These are phyloP conservation scores for Neocallimastix lanati DNA, from an alignment of 192 early-diverging fungal genomes.

Conservation along the genomic window DNA sequence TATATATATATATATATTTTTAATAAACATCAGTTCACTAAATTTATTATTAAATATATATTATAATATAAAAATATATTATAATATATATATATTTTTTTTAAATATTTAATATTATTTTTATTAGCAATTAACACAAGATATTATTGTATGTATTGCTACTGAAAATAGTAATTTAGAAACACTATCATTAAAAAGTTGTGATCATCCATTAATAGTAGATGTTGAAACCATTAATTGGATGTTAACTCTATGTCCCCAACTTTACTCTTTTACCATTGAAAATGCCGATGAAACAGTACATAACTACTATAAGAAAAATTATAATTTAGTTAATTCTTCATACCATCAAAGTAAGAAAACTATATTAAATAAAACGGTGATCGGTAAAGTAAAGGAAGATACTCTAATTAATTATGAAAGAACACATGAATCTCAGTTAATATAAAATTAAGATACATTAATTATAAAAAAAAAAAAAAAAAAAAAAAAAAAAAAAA, in stretches of 20 bases:
- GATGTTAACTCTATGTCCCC: background rate
- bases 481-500: constrained; percentile 2
- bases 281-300: background rate
- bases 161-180: background rate
- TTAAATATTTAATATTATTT: too few species aligned
- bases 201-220: background rate
- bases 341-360: background rate
- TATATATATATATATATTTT: too few species aligned
- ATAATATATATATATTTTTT: background rate
- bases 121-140: background rate
- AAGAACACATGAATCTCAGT: background rate
- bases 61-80: too few species aligned
- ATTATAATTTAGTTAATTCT: background rate
- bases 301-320: background rate
- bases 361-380: background rate
- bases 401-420: background rate
- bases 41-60: too few species aligned
- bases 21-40: too few species aligned
- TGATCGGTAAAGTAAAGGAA: background rate
- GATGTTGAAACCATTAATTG: background rate
- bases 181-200: background rate
- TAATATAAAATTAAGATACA: too few species aligned
- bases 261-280: background rate
- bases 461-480: background rate
- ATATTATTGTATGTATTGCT: background rate